Evolutionary conservation across 495 filamentous ascomycete species (phyloP).

Genomic region (Aspergillus hancockii): DNA sequence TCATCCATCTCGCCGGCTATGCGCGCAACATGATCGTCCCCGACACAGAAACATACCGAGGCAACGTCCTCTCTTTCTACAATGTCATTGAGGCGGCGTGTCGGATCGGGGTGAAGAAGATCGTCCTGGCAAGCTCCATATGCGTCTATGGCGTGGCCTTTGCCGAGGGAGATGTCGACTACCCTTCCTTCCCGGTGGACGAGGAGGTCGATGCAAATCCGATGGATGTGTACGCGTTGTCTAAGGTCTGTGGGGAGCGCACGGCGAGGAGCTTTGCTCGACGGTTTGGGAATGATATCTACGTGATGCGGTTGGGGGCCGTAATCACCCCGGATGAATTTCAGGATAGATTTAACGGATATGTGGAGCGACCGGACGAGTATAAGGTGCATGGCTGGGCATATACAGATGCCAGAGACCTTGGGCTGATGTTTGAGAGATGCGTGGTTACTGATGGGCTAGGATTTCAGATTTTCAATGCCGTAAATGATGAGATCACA

Average conservation of each 20-base stretch:
- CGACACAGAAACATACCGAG: slow-evolving; percentile 58
- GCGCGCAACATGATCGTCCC: slow-evolving; percentile 62
- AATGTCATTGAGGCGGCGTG: slow-evolving; percentile 64
- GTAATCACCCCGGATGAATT: slow-evolving; percentile 64
- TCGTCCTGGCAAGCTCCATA: slow-evolving; percentile 58
- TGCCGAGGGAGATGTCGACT: slow-evolving; percentile 56
- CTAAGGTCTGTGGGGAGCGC: slow-evolving; percentile 59
- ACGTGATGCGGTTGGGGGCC: slow-evolving; percentile 58
- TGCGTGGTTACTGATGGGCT: slow-evolving; percentile 49
- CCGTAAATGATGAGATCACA: slow-evolving; percentile 60
- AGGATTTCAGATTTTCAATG: slow-evolving; percentile 64
- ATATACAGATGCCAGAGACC: slow-evolving; percentile 60
- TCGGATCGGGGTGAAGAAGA: slow-evolving; percentile 60
- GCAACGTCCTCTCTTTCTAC: slow-evolving; percentile 53
- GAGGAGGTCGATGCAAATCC: slow-evolving; percentile 55
- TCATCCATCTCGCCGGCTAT: slow-evolving; percentile 64
- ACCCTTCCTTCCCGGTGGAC: slow-evolving; percentile 55
- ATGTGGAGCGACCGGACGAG: slow-evolving; percentile 47
- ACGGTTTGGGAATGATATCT: slow-evolving; percentile 57
- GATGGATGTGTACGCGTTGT: slow-evolving; percentile 60
- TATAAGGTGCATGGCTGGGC: slow-evolving; percentile 59
- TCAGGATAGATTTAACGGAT: slow-evolving; percentile 44
- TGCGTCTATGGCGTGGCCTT: slow-evolving; percentile 62
- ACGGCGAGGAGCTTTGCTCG: slow-evolving; percentile 56
- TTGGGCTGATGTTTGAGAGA: slow-evolving; percentile 59